Evolutionary conservation across 257 asterid species (phyloP), one percentile per base, ranked within the genome.

Genomic region (Solanum virginianum): DNA sequence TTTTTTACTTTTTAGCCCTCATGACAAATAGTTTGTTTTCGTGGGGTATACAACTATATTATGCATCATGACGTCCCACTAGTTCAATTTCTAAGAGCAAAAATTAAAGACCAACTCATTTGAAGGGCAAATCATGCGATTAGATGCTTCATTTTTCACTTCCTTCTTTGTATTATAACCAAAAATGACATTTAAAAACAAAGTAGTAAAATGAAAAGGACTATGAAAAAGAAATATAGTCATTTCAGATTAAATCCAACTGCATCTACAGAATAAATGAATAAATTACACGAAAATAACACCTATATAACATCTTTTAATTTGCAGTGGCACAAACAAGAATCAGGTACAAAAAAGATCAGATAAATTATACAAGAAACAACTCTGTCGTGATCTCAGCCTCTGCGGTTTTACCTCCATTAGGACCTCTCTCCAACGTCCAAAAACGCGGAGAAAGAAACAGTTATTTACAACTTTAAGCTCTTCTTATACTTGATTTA

Each of bases 401-500:
- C 80, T 49, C 80, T 5, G 59, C 4, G 15, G 60, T 2, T 66
- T 32, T 66, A 54, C 56, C 80, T 83, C 68, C 53, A 4, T 70
- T 70, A 41, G 17, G 29, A 41, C 54, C 10, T 11, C 7, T 10
- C 32, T 70, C 54, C 80, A 11, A 1, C 1, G 14, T 29, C 54
- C 80, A 41, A 54, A 39, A 70, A 41, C 54, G n/a, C 54, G 43
- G 22, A 39, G 29, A 39, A 70, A 70, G 79, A 70, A 36, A 11
- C 80, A 41, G 54, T 70, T 41, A 87, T 93, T 63, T 92, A 93
- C 97, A 92, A 85, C 80, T 17, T 18, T 41, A 70, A 70, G 62
- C 82, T 51, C 82, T 51, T 77, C n/a, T 63, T 51, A 77, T 8
- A 51, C 63, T 39, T 77, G 82, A 77, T 24, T 77, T 15, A 77